Evolutionary conservation across 1,284 basidiomycete genomes (phyloP), one percentile per base, ranked within the genome.

Genomic region (Serendipita sp.): DNA sequence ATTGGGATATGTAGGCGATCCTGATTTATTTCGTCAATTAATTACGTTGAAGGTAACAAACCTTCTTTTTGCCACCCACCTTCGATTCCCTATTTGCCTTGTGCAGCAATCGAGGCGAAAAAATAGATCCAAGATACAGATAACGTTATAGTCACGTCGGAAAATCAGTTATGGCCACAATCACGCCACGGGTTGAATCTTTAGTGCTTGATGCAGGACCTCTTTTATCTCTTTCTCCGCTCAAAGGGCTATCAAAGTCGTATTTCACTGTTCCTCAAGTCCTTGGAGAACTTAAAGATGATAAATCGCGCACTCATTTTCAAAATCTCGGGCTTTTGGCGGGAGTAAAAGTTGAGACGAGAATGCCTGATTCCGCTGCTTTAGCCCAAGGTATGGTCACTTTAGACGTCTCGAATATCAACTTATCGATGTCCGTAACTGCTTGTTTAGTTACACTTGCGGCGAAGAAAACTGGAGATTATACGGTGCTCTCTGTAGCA

Each of bases 401-500:
- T 58, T 44, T 50, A 3, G 64, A 43, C 38, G 64, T 34, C 26
- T 30, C 4, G 55, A 67, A 41, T 66, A 68, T 58, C 67, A 63
- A 22, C 49, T 64, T 63, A 60, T 60, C 64, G 6, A 61, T 8
- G 38, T 32, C 60, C 42, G 15, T 1, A 8, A 8, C 2, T 17
- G 17, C 5, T 15, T 6, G 45, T 5, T 15, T 68, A 91, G 96
- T 95, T 6, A 89, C 90, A 61, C 86, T 88, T 66, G 90, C 88
- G 74, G 91, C 96, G 2, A 94, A 92, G 78, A 91, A 92, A 78
- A 97, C 95, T 0, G 96, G 96, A 74, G 96, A 99, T 74, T 95
- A 93, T 71, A 80, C 91, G 41, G 95, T 95, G 53, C 80, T 99
- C 35, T 97, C 93, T 6, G 81, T 86, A 69, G 82, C 94, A 15